Evolutionary conservation across 2,329 filamentous ascomycete genomes (phyloP).

Genomic region (Trichoderma sp.): DNA sequence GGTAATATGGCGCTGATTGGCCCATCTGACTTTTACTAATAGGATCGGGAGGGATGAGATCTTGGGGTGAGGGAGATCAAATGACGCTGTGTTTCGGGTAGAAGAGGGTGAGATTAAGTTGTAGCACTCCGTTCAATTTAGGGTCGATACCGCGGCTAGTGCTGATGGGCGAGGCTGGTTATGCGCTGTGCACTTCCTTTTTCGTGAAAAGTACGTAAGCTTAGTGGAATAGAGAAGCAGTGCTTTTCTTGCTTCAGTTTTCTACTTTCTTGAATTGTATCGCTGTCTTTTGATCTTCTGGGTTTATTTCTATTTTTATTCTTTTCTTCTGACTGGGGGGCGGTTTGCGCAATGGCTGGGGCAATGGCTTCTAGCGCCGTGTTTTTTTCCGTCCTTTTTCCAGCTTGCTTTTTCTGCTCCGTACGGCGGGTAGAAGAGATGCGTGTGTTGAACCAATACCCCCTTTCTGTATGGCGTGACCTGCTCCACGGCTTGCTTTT

Average conservation of each 20-base stretch:
- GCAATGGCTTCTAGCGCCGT: background rate
- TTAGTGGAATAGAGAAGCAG: background rate
- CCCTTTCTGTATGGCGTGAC: background rate
- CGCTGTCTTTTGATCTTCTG: background rate
- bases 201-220: background rate
- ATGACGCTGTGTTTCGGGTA: constrained; percentile 15
- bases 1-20: background rate
- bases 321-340: background rate
- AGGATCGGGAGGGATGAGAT: constrained; percentile 5
- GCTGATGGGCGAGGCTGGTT: background rate
- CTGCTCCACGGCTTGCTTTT: background rate
- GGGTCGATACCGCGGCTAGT: background rate
- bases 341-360: background rate
- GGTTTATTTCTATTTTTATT: background rate
- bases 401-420: background rate
- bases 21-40: constrained; percentile 11
- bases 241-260: background rate
- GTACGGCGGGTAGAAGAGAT: background rate
- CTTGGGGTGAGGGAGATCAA: background rate
- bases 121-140: background rate
- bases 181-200: background rate
- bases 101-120: constrained; percentile 15
- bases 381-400: background rate
- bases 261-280: background rate
- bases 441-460: background rate